Evolutionary conservation across 2,329 filamentous ascomycete species (phyloP).

Genomic region (Didymella sp.): DNA sequence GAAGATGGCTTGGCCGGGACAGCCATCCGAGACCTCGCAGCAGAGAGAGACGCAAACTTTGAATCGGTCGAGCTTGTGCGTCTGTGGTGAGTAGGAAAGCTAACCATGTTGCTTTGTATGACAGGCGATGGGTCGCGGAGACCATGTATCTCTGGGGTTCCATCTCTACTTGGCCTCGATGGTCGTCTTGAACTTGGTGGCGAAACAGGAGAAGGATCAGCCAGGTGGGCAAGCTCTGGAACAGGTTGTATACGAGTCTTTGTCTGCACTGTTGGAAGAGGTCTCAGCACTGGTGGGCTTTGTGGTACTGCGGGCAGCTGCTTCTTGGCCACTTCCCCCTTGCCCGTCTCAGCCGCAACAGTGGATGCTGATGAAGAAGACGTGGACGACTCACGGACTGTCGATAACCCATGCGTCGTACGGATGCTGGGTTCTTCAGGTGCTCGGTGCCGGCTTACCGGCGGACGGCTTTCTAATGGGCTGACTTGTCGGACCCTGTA

Average conservation of each 20-base stretch:
- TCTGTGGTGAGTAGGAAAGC: slow-evolving; percentile 58
- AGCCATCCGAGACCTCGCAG: slow-evolving; percentile 33
- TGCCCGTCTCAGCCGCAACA: slow-evolving; percentile 62
- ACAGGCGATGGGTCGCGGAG: slow-evolving; percentile 59
- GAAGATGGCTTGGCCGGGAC: slow-evolving; percentile 43
- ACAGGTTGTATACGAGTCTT: slow-evolving; percentile 40
- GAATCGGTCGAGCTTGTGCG: slow-evolving; percentile 59
- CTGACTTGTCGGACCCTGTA: slow-evolving; percentile 63
- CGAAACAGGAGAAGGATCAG: slow-evolving; percentile 63
- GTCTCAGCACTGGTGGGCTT: slow-evolving; percentile 55
- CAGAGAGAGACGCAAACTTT: slow-evolving; percentile 31
- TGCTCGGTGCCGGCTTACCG: slow-evolving; percentile 65
- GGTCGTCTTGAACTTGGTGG: slow-evolving; percentile 57
- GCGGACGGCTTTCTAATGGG: slow-evolving; percentile 64
- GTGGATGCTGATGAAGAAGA: slow-evolving; percentile 78
- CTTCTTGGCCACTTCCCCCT: slow-evolving; percentile 46
- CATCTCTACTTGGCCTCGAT: slow-evolving; percentile 55
- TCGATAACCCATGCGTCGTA: slow-evolving; percentile 66
- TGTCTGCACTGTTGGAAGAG: slow-evolving; percentile 8
- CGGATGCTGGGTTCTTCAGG: slow-evolving; percentile 57
- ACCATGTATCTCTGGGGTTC: slow-evolving; percentile 53
- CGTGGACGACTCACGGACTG: slow-evolving; percentile 72
- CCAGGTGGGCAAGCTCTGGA: slow-evolving; percentile 60
- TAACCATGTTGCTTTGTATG: slow-evolving; percentile 63
- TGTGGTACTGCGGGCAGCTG: slow-evolving; percentile 54